Conservation (phyloP, 2,329 filamentous ascomycete genomes). For the Botrytis hyacinthi region DNA sequence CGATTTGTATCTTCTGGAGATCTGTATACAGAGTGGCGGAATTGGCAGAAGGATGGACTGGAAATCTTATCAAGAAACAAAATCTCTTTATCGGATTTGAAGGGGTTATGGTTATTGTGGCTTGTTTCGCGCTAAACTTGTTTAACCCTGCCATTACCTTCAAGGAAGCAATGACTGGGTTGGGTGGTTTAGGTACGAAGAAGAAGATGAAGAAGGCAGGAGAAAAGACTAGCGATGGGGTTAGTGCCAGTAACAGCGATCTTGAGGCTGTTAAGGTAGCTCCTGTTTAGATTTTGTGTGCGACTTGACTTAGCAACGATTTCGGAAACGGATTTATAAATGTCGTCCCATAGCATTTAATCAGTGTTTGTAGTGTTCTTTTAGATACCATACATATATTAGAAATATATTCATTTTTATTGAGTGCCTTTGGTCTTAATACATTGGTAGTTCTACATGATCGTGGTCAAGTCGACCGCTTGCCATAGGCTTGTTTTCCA, state of each 20-base stretch:
- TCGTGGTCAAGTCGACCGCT: not conserved
- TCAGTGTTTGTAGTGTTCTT: not conserved
- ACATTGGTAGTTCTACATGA: not conserved
- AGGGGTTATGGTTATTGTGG: slow-evolving; percentile 33
- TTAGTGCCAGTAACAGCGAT: slow-evolving; percentile 20
- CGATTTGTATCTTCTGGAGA: slow-evolving; percentile 54
- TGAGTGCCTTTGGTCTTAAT: too few relatives aligned
- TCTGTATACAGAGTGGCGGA: slow-evolving; percentile 59
- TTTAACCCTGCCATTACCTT: slow-evolving; percentile 43
- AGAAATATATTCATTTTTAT: not conserved
- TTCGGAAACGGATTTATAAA: not conserved
- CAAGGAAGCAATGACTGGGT: slow-evolving; percentile 22
- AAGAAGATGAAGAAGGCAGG: slow-evolving; percentile 20
- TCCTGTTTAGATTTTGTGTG: slow-evolving; percentile 4
- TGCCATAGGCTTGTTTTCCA: not conserved
- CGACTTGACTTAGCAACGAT: not conserved
- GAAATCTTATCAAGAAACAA: slow-evolving; percentile 28
- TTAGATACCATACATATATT: not conserved
- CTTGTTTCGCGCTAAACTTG: slow-evolving; percentile 28
- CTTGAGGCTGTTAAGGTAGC: slow-evolving; percentile 10
- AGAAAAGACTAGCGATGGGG: slow-evolving; percentile 2
- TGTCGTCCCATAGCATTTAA: not conserved
- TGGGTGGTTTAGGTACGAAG: slow-evolving; percentile 22
- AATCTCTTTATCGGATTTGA: slow-evolving; percentile 37
- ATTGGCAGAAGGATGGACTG: slow-evolving; percentile 48